These are phyloP conservation scores for Tolypocladium tundrense DNA, from an alignment of 2,329 filamentous ascomycete species.

Conservation along the genomic window DNA sequence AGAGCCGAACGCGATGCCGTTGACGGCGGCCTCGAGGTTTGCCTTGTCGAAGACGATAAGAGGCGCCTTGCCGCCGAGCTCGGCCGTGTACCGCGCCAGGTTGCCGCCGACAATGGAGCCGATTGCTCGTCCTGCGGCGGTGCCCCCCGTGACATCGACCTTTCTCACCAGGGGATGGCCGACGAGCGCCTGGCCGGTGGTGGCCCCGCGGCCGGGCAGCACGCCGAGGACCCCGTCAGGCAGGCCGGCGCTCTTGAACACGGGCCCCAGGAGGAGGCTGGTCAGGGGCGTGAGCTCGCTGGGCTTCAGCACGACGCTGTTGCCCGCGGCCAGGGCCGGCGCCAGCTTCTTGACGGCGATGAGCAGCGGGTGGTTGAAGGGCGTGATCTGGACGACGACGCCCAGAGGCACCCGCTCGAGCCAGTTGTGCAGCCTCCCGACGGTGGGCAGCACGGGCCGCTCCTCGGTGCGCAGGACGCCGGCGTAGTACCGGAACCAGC, in stretches of 20 bases:
- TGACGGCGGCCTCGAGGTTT: slow-evolving; percentile 55
- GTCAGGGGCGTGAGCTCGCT: slow-evolving; percentile 53
- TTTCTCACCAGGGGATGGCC: slow-evolving; percentile 47
- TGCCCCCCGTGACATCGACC: slow-evolving; percentile 69
- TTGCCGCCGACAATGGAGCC: slow-evolving; percentile 56
- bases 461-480: slow-evolving; percentile 57
- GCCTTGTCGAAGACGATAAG: slow-evolving; percentile 57
- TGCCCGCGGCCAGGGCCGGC: slow-evolving; percentile 49
- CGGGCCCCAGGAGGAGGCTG: slow-evolving; percentile 45
- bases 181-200: slow-evolving; percentile 43
- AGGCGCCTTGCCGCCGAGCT: slow-evolving; percentile 63
- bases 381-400: slow-evolving; percentile 46
- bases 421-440: slow-evolving; percentile 48
- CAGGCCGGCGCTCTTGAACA: slow-evolving; percentile 58
- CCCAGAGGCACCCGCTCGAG: slow-evolving; percentile 44
- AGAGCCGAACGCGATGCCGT: slow-evolving; percentile 54
- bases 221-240: slow-evolving; percentile 61
- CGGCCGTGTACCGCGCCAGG: slow-evolving; percentile 59
- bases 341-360: slow-evolving; percentile 51
- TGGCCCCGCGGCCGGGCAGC: slow-evolving; percentile 40
- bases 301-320: slow-evolving; percentile 50
- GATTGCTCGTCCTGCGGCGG: slow-evolving; percentile 56
- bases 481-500: slow-evolving; percentile 66
- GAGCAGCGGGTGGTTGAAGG: slow-evolving; percentile 49
- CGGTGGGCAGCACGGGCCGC: slow-evolving; percentile 54